These are phyloP conservation scores for Phtheirospermum japonicum DNA, from an alignment of 257 asterid species.

Conservation along the genomic window DNA sequence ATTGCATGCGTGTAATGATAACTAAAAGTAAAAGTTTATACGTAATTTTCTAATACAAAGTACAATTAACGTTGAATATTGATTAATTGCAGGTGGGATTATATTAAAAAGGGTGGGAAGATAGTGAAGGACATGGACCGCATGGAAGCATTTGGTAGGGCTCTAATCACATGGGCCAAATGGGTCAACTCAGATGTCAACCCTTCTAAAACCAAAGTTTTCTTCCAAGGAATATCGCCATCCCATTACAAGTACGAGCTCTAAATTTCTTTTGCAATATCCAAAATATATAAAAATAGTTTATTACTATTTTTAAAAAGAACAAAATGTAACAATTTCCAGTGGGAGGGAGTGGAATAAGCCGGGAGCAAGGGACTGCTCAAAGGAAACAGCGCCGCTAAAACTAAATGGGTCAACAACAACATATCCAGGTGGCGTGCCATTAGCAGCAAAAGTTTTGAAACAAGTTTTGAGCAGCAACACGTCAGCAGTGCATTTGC, in stretches of 20 bases:
- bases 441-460: conserved; percentile 36
- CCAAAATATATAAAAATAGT: too few relatives aligned
- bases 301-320: too few relatives aligned
- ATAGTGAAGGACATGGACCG: conserved; percentile 66
- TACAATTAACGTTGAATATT: background rate
- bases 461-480: conserved; percentile 32
- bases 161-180: conserved; percentile 50
- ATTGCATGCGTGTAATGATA: too few relatives aligned
- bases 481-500: background rate
- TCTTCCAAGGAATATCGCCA: conserved; percentile 66
- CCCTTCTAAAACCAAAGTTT: conserved; percentile 45
- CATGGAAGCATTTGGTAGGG: conserved; percentile 51
- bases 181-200: conserved; percentile 49
- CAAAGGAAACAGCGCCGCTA: too few relatives aligned
- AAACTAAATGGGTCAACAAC: too few relatives aligned
- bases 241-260: conserved; percentile 62
- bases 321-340: too few relatives aligned
- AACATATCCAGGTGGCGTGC: conserved; percentile 46
- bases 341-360: too few relatives aligned
- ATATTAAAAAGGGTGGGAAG: conserved; percentile 36
- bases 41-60: background rate
- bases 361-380: too few relatives aligned
- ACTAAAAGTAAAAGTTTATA: too few relatives aligned
- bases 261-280: background rate
- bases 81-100: conserved; percentile 50